These are phyloP conservation scores for Astragalus membranaceus DNA, from an alignment of 306 rosid species.

Conservation along the genomic window DNA sequence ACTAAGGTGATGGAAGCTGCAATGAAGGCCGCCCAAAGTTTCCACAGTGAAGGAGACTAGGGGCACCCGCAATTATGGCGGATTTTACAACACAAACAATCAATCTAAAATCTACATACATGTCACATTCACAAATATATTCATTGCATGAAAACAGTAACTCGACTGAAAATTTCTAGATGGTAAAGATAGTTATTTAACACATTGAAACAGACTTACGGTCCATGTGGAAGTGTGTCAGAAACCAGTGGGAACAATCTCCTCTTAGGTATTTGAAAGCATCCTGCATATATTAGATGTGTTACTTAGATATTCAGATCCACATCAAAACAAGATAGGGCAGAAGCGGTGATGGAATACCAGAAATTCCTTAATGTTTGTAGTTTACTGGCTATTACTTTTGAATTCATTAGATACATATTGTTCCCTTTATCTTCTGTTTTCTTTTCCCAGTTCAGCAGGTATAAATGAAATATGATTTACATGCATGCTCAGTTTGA, in stretches of 20 bases:
- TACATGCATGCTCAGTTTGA: slow-evolving; percentile 5
- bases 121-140: background rate
- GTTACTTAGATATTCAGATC: slow-evolving; percentile 12
- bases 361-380: background rate
- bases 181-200: background rate
- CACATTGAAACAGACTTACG: slow-evolving; percentile 56
- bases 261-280: slow-evolving; percentile 89
- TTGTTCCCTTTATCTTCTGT: background rate
- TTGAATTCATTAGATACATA: background rate
- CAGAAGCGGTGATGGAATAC: background rate
- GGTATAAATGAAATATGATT: slow-evolving; percentile 5
- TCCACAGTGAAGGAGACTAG: no score
- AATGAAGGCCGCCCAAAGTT: no score
- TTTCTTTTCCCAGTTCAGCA: slow-evolving; percentile 6
- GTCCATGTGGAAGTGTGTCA: slow-evolving; percentile 93
- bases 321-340: background rate
- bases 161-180: background rate
- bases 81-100: background rate
- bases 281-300: slow-evolving; percentile 56
- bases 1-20: no score
- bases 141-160: background rate
- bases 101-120: background rate
- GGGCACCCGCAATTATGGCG: no score
- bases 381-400: background rate
- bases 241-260: slow-evolving; percentile 94